Evolutionary conservation across 805 yeast species (phyloP).

Genomic region (Debaryomyces hansenii): DNA sequence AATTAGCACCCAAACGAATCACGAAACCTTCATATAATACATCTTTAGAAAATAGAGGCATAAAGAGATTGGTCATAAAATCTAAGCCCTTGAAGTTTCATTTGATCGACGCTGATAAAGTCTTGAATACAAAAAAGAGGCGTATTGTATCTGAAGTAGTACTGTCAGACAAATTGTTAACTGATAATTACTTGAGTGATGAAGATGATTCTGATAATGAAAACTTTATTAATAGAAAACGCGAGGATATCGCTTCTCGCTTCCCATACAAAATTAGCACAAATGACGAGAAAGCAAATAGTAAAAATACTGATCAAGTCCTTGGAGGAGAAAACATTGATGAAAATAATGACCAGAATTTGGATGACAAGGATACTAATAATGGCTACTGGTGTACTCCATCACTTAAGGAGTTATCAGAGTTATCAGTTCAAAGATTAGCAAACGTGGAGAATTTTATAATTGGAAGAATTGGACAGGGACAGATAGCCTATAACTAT

Average conservation of each 20-base stretch:
- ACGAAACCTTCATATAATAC: slow-evolving; percentile 7
- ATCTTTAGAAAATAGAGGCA: slow-evolving; percentile 14
- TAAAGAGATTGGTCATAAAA: slow-evolving; percentile 37
- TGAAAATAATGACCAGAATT: slow-evolving; percentile 8
- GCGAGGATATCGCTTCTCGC: slow-evolving; percentile 4
- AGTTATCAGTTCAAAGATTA: slow-evolving; percentile 47
- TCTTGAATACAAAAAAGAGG: slow-evolving; percentile 34
- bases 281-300: slow-evolving; percentile 1
- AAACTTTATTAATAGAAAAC: slow-evolving; percentile 3
- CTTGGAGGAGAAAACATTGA: slow-evolving; percentile 4
- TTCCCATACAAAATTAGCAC: slow-evolving; percentile 12
- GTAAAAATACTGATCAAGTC: not conserved
- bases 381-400: slow-evolving; percentile 76
- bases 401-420: slow-evolving; percentile 47
- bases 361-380: slow-evolving; percentile 5
- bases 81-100: slow-evolving; percentile 43
- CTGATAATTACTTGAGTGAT: slow-evolving; percentile 20
- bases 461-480: slow-evolving; percentile 66
- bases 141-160: slow-evolving; percentile 19
- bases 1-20: slow-evolving; percentile 6
- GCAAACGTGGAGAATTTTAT: slow-evolving; percentile 60
- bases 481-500: slow-evolving; percentile 62
- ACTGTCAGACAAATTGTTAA: slow-evolving; percentile 13
- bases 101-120: slow-evolving; percentile 42
- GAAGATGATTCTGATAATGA: slow-evolving; percentile 23